Base-by-base conservation (phyloP, 2,329 filamentous ascomycete genomes). In the Setomelanomma holmii region DNA sequence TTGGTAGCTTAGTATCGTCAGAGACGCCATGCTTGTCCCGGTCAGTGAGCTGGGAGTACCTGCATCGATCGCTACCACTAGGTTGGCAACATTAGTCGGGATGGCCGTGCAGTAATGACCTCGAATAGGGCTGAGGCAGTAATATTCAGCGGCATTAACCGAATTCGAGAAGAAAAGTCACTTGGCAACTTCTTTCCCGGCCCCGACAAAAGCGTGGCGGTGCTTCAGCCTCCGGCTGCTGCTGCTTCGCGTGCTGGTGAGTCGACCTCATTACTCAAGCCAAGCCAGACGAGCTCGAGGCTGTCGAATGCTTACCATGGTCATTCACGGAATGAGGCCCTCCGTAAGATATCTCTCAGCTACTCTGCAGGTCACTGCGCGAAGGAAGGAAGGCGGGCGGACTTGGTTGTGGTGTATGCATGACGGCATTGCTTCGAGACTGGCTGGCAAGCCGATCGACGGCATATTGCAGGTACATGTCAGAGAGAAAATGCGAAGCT, bases 191-290 rank as follows among this genome's bases (percentile, higher is more conserved):
- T 52, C 43, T 56, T 48, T 30, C 51, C 44, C 39, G 43, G 45
- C 51, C 48, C 55, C 48, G 45, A 53, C 60, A 33, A 24, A 60
- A 50, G 35, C 47, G 64, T 62, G 66, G 66, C 66, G 59, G 64
- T 67, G 64, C 63, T 59, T 66, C 62, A 67, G 66, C 67, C 62
- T 61, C 53, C 58, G 48, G 58, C 51, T 62, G 35, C 44, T 55
- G 48, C 40, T 58, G 42, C 49, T 46, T 44, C 56, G 40, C 14
- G 10, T n/a, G 22, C 5, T n/a, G 19, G 40, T 20, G n/a, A 7
- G 21, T 17, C n/a, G 24, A 4, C 3, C 21, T 23, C 21, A 24
- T 4, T 16, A 24, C 14, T 14, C 40, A 41, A 19, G n/a, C n/a
- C 16, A 20, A 21, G 21, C 10, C 27, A 16, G 17, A 30, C 14